phyloP scores from a whole-genome alignment of 192 early-diverging fungal species.

The Thamnidium elegans region DNA sequence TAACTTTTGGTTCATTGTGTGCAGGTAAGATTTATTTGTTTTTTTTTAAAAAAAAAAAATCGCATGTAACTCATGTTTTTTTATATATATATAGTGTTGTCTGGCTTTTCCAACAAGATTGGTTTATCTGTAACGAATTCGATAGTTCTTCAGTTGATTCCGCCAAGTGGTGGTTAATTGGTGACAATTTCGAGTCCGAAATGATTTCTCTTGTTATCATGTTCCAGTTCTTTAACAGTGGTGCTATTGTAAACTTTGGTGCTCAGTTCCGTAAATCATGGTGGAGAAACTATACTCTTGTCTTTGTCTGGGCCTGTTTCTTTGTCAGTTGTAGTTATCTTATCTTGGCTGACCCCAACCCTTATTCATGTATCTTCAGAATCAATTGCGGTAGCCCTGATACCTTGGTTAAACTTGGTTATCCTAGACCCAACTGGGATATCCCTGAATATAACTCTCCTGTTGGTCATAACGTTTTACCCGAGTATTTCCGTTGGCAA shows the following conservation, averaged over 20 bases:
- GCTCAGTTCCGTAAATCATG: slow-evolving; percentile 59
- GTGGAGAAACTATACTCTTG: slow-evolving; percentile 61
- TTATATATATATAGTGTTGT: slow-evolving; percentile 35
- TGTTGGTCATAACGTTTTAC: slow-evolving; percentile 75
- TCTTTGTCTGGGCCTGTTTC: slow-evolving; percentile 49
- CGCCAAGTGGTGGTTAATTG: slow-evolving; percentile 77
- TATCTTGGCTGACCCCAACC: slow-evolving; percentile 60
- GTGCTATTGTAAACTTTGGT: slow-evolving; percentile 70
- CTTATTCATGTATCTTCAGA: slow-evolving; percentile 51
- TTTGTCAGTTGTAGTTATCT: slow-evolving; percentile 49
- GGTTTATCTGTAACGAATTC: slow-evolving; percentile 82
- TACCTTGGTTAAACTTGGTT: slow-evolving; percentile 35
- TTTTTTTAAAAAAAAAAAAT: not conserved
- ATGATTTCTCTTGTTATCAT: slow-evolving; percentile 57
- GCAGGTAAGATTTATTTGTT: slow-evolving; percentile 21
- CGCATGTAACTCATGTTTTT: not conserved
- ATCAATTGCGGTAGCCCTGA: slow-evolving; percentile 67
- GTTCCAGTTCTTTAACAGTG: slow-evolving; percentile 74
- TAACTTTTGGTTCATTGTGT: slow-evolving; percentile 64
- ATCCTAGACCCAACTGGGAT: slow-evolving; percentile 36
- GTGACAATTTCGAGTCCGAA: slow-evolving; percentile 75
- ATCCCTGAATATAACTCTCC: slow-evolving; percentile 60
- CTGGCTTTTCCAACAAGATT: slow-evolving; percentile 66
- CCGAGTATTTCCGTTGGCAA: slow-evolving; percentile 54
- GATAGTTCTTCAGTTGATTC: slow-evolving; percentile 61